Conservation (phyloP, 2,329 filamentous ascomycete genomes). For the Neophaeococcomyces mojaviensis region DNA sequence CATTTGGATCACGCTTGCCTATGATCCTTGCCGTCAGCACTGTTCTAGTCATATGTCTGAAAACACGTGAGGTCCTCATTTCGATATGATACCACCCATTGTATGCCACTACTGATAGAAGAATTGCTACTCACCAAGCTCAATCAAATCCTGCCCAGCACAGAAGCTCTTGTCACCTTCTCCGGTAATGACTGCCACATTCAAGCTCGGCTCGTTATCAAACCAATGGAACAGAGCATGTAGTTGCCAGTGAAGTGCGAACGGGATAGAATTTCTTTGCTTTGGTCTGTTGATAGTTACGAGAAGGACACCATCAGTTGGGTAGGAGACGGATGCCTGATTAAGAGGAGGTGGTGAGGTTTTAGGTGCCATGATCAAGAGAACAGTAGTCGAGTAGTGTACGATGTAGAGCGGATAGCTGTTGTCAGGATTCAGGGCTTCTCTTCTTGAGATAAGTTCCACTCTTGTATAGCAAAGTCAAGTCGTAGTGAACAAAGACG, state of each 20-base stretch:
- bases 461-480: too few species aligned
- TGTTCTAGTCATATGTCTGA: background rate
- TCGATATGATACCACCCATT: too few species aligned
- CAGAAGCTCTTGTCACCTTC: constrained; percentile 38
- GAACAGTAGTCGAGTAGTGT: too few species aligned
- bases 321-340: constrained; percentile 28
- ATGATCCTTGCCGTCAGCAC: background rate
- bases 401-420: too few species aligned
- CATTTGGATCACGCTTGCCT: constrained; percentile 7
- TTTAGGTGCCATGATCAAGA: background rate
- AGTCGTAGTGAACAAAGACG: too few species aligned
- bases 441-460: too few species aligned
- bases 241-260: constrained; percentile 35
- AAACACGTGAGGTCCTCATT: too few species aligned
- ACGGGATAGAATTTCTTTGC: constrained; percentile 39
- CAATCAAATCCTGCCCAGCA: constrained; percentile 40
- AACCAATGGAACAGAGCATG: constrained; percentile 40
- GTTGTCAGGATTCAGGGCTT: constrained; percentile 4
- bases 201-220: constrained; percentile 36
- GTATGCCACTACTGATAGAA: background rate
- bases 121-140: constrained; percentile 24
- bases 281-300: constrained; percentile 40
- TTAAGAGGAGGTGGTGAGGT: constrained; percentile 2
- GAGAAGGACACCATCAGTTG: constrained; percentile 39
- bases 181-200: constrained; percentile 38